Percentiles rank a stretch among this genome's conserved stretches.
These are phyloP conservation scores for Sabuloglossum arenarium DNA, from an alignment of 495 filamentous ascomycete species.

Conservation along the genomic window DNA sequence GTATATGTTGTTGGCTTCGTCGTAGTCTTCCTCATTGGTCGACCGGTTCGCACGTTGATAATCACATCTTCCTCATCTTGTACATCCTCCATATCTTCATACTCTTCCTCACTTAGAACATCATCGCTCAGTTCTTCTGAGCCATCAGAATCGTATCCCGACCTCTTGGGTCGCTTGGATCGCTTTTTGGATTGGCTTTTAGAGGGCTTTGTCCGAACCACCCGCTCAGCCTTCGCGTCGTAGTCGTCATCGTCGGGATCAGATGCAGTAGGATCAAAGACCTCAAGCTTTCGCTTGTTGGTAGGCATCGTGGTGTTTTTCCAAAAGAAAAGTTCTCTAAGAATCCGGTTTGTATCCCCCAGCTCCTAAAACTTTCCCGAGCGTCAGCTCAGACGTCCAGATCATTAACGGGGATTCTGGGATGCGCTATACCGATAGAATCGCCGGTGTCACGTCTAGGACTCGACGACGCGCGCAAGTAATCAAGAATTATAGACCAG, in stretches of 20 bases:
- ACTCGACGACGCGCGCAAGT: neutral
- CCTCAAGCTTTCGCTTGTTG: slow-evolving; percentile 48
- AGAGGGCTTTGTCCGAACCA: slow-evolving; percentile 20
- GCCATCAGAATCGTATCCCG: slow-evolving; percentile 28
- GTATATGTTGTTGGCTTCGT: slow-evolving; percentile 24
- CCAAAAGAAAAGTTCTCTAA: neutral
- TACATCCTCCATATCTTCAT: slow-evolving; percentile 28
- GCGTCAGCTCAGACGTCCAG: neutral
- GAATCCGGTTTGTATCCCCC: neutral
- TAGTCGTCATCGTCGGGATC: slow-evolving; percentile 74
- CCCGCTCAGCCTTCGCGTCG: slow-evolving; percentile 17
- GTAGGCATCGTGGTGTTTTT: slow-evolving; percentile 1
- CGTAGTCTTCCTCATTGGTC: slow-evolving; percentile 42
- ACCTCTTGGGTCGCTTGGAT: slow-evolving; percentile 26
- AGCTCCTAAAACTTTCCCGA: neutral
- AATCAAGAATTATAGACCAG: neutral
- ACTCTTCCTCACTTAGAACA: slow-evolving; percentile 36
- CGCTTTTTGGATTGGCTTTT: slow-evolving; percentile 21
- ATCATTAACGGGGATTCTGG: neutral
- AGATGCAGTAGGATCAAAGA: slow-evolving; percentile 62
- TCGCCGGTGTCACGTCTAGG: neutral
- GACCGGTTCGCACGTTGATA: slow-evolving; percentile 44
- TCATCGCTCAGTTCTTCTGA: slow-evolving; percentile 49
- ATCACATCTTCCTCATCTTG: slow-evolving; percentile 39
- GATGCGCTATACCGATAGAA: neutral